A percentile compares a stretch with the other conserved stretches of the same genome.
phyloP scores from a whole-genome alignment of 1,139 yeast genomes.

The Magnusiomyces sp. region DNA sequence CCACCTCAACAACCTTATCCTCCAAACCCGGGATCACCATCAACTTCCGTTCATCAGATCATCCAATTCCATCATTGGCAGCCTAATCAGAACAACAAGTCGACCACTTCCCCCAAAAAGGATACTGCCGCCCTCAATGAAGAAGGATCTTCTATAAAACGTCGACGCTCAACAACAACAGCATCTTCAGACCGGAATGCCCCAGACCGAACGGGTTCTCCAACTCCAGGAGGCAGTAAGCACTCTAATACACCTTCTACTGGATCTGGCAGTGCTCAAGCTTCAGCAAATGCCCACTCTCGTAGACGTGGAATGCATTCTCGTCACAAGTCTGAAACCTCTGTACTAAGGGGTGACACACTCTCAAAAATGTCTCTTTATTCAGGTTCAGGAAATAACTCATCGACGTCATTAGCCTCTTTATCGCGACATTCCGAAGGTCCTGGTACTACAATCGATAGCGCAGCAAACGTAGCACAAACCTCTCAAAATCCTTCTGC shows the following conservation, averaged over 20 bases:
- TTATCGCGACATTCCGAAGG: background rate
- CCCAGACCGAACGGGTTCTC: constrained; percentile 5
- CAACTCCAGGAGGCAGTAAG: constrained; percentile 4
- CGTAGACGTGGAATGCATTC: constrained; percentile 15
- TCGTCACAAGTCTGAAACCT: constrained; percentile 16
- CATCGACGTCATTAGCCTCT: constrained; percentile 3
- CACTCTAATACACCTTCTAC: background rate
- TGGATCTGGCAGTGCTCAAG: constrained; percentile 3
- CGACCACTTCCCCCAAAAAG: constrained; percentile 14
- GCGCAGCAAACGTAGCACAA: background rate
- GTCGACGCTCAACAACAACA: constrained; percentile 10
- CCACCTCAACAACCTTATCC: constrained; percentile 12
- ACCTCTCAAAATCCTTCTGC: background rate
- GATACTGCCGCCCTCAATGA: constrained; percentile 7
- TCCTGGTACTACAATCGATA: too few species aligned
- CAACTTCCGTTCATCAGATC: constrained; percentile 16
- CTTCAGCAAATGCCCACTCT: constrained; percentile 11
- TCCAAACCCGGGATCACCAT: constrained; percentile 14
- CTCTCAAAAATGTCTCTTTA: constrained; percentile 15
- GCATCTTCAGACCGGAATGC: constrained; percentile 1
- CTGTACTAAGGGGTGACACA: constrained; percentile 12
- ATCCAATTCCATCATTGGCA: constrained; percentile 20
- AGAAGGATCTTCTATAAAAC: constrained; percentile 8
- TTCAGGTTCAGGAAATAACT: constrained; percentile 2
- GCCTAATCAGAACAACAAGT: constrained; percentile 15